Evolutionary conservation across 1,284 basidiomycete genomes (phyloP), one percentile per base, ranked within the genome.

Genomic region (Bothia castanella): DNA sequence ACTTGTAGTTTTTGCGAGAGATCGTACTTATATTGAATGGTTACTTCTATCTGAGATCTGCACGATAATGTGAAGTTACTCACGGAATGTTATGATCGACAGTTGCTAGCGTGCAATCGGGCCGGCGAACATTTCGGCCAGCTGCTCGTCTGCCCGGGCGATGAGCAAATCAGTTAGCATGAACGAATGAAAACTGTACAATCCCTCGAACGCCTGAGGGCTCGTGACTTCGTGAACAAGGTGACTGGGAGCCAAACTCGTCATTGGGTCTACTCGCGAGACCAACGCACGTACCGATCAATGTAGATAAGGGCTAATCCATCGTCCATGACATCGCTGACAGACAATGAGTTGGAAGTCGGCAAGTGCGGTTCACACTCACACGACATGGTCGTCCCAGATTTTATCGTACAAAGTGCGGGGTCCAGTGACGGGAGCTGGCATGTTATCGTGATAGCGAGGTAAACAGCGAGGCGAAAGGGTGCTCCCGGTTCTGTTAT

Each of bases 31-130:
- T 45, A 39, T 41, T 13, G 14, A 38, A 45, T 46, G 27, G 54
- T 45, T 42, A 54, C 21, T 43, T 14, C 57, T 55, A 43, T 53
- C 23, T 45, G 37, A 49, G 49, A 32, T 17, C 36, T 19, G 35
- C 19, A 42, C 10, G 25, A 30, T 25, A 19, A 36, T n/a, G 25
- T n/a, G 11, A 43, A 23, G 42, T 40, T 35, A 80, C 92, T 68
- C 71, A 94, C 92, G 94, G 94, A 56, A 97, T 85, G 63, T 97
- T 97, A 73, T 97, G 94, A 72, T 97, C 94, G 23, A 96, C 88
- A 2, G 94, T 97, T 14, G 91, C 94, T 41, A 97, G 79, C 47
- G 95, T 97, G 69, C 93, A 97, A 70, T 97, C 94, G 37, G 92
- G 87, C 51, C 94, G 77, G 48, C 95, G 85, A 49, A 97, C 94